phyloP scores from a whole-genome alignment of 495 filamentous ascomycete genomes.

The Lasiosphaeris hirsuta region DNA sequence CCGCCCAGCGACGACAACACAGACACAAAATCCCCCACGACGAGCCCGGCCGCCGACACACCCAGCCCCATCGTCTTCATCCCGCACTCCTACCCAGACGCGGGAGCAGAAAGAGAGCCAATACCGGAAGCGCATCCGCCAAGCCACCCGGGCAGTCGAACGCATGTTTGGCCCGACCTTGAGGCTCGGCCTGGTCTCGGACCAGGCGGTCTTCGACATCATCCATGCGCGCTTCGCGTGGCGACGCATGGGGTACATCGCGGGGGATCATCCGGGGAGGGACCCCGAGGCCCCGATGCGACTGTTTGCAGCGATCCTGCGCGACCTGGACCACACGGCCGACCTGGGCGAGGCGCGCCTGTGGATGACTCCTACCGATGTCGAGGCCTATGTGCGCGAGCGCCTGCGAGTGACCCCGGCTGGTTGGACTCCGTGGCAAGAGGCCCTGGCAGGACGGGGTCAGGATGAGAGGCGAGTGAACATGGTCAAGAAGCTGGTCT shows the following conservation, averaged over 20 bases:
- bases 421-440: conserved; percentile 11
- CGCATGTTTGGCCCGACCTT: conserved; percentile 8
- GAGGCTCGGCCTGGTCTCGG: neutral
- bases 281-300: conserved; percentile 5
- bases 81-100: neutral
- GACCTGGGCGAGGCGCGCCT: neutral
- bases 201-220: conserved; percentile 11
- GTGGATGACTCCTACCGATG: conserved; percentile 12
- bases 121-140: neutral
- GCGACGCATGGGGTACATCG: conserved; percentile 9
- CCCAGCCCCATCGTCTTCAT: neutral
- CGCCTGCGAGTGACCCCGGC: conserved; percentile 1
- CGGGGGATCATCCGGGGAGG: conserved; percentile 13
- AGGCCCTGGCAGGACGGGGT: conserved; percentile 3
- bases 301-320: conserved; percentile 5
- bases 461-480: neutral
- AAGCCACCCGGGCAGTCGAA: neutral
- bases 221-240: conserved; percentile 16
- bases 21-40: neutral
- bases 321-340: neutral
- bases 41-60: neutral
- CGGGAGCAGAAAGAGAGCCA: neutral
- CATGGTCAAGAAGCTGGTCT: conserved; percentile 9
- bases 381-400: conserved; percentile 6
- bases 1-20: neutral